Evolutionary conservation across 2,329 filamentous ascomycete species (phyloP).

Genomic region (Microdochium nivale): DNA sequence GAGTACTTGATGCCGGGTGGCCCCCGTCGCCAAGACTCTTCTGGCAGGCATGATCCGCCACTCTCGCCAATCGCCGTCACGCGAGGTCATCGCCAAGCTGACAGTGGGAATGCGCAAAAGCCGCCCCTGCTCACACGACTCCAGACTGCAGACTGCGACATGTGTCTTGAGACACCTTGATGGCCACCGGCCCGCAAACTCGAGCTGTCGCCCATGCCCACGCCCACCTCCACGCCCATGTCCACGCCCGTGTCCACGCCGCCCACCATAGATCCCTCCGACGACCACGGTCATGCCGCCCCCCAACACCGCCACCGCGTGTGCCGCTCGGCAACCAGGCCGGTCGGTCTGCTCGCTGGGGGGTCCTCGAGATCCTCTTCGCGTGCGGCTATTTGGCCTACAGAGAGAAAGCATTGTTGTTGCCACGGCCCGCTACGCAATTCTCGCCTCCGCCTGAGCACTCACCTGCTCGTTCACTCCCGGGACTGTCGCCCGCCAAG

Average conservation of each 20-base stretch:
- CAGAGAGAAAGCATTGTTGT: too few relatives aligned
- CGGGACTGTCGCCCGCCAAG: not conserved
- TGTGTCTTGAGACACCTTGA: constrained; percentile 13
- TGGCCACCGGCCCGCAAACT: constrained; percentile 2
- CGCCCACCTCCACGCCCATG: not conserved
- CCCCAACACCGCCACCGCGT: too few relatives aligned
- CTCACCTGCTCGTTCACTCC: not conserved
- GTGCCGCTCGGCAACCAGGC: too few relatives aligned
- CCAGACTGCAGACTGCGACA: too few relatives aligned
- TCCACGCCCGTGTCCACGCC: too few relatives aligned
- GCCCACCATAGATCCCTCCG: not conserved
- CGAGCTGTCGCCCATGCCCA: not conserved
- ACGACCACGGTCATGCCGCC: too few relatives aligned
- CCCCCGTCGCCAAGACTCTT: not conserved
- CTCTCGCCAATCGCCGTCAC: not conserved
- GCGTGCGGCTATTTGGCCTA: too few relatives aligned
- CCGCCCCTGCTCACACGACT: not conserved
- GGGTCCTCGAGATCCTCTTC: too few relatives aligned
- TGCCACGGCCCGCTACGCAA: too few relatives aligned
- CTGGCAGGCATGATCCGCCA: not conserved
- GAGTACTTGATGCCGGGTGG: not conserved
- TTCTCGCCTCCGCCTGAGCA: not conserved
- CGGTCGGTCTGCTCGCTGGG: too few relatives aligned
- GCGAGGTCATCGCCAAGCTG: not conserved
- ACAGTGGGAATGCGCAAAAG: not conserved